phyloP scores from a whole-genome alignment of 176 grass and related monocot genomes.

The Bromus sterilis region DNA sequence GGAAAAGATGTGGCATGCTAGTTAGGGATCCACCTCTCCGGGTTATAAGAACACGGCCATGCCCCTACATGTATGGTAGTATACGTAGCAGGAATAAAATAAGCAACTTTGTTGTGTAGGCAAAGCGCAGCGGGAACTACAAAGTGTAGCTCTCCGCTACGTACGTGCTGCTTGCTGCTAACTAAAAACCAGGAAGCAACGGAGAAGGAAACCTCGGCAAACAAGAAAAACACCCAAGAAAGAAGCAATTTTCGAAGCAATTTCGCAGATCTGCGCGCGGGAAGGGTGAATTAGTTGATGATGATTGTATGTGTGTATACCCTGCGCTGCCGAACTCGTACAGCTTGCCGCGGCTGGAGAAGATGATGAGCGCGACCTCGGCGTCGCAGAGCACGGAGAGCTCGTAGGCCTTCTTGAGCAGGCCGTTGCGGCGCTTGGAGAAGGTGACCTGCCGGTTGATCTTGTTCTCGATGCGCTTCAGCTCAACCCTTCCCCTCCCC shows the following conservation, averaged over 20 bases:
- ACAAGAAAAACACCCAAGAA: neutral
- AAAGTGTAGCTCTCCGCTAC: slow-evolving; percentile 14
- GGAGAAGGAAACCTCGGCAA: neutral
- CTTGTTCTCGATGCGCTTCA: slow-evolving; percentile 98
- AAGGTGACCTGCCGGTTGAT: slow-evolving; percentile 98
- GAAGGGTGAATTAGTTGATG: neutral
- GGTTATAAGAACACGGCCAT: slow-evolving; percentile 45
- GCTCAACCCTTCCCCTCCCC: slow-evolving; percentile 84
- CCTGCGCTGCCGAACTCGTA: slow-evolving; percentile 88
- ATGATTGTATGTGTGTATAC: slow-evolving; percentile 9
- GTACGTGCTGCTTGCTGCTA: too few species aligned
- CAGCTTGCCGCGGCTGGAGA: slow-evolving; percentile 92
- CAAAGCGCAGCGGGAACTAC: neutral
- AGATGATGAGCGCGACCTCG: slow-evolving; percentile 92
- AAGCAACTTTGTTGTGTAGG: neutral
- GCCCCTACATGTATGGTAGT: slow-evolving; percentile 25
- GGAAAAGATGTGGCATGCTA: slow-evolving; percentile 30
- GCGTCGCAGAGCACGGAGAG: slow-evolving; percentile 94
- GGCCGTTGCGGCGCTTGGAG: slow-evolving; percentile 86
- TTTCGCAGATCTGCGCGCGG: neutral
- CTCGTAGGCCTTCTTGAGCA: slow-evolving; percentile 95
- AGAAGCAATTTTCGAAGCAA: neutral
- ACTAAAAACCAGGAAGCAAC: slow-evolving; percentile 3
- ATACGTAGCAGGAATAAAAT: slow-evolving; percentile 35
- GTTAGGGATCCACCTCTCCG: slow-evolving; percentile 30